phyloP scores from a whole-genome alignment of 2,329 filamentous ascomycete genomes.

The Colletotrichum falcatum region DNA sequence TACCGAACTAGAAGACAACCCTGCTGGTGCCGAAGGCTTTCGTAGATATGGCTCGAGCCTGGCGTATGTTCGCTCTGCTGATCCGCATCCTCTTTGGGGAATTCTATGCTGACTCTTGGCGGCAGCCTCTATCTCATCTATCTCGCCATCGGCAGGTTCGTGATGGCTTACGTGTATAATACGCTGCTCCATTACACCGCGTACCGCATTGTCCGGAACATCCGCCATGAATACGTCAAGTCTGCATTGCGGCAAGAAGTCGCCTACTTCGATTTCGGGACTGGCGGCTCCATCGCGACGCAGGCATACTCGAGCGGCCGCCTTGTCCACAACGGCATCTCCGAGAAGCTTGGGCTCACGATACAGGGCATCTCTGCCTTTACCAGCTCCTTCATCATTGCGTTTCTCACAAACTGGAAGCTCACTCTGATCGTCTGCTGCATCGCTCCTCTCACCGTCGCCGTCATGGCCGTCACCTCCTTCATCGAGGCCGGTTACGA shows the following conservation, averaged over 20 bases:
- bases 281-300: constrained; percentile 50
- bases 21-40: neutral
- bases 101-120: neutral
- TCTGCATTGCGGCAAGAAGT: neutral
- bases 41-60: neutral
- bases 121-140: neutral
- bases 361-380: constrained; percentile 54
- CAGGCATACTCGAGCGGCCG: constrained; percentile 58
- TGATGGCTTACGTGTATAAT: neutral
- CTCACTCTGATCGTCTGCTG: neutral
- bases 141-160: neutral
- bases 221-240: neutral
- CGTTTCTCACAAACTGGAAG: neutral
- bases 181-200: neutral
- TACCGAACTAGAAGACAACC: neutral
- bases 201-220: neutral
- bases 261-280: neutral
- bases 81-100: neutral
- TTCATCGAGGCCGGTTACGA: neutral
- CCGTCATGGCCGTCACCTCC: neutral
- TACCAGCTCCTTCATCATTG: constrained; percentile 50
- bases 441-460: neutral
- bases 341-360: constrained; percentile 54
- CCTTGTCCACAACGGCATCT: constrained; percentile 54
- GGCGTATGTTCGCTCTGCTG: neutral